Evolutionary conservation across 352 stramenopile species (phyloP).

Genomic region (Phytophthora pistaciae): DNA sequence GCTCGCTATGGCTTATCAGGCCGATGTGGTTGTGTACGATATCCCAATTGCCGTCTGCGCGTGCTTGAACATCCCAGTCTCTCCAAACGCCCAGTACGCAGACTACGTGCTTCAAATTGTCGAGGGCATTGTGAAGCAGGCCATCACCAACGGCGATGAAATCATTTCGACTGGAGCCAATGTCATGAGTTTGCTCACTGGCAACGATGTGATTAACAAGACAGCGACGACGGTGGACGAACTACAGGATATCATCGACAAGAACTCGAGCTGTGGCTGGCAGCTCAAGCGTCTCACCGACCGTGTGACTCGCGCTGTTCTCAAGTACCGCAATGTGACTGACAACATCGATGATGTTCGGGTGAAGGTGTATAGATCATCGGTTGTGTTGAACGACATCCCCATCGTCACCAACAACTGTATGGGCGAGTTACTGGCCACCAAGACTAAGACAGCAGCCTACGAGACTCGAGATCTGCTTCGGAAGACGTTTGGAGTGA

Average conservation of each 20-base stretch:
- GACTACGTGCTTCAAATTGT: neutral
- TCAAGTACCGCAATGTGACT: neutral
- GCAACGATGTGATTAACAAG: neutral
- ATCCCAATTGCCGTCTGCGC: neutral
- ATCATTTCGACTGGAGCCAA: neutral
- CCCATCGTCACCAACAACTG: neutral
- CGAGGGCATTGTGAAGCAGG: neutral
- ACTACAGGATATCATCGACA: neutral
- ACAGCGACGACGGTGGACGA: neutral
- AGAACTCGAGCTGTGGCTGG: neutral
- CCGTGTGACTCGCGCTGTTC: neutral
- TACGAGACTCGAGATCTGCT: neutral
- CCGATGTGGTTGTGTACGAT: neutral
- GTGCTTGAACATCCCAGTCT: neutral
- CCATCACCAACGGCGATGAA: neutral
- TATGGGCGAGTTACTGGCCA: neutral
- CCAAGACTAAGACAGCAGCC: neutral
- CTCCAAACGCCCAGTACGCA: neutral
- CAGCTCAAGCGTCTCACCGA: neutral
- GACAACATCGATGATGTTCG: neutral
- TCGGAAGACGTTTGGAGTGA: conserved; percentile 37
- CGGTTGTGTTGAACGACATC: neutral
- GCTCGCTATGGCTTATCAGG: neutral
- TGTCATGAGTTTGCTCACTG: neutral
- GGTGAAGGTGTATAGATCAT: neutral